phyloP scores from a whole-genome alignment of 2,329 filamentous ascomycete genomes.

The Scedosporium minutisporum region DNA sequence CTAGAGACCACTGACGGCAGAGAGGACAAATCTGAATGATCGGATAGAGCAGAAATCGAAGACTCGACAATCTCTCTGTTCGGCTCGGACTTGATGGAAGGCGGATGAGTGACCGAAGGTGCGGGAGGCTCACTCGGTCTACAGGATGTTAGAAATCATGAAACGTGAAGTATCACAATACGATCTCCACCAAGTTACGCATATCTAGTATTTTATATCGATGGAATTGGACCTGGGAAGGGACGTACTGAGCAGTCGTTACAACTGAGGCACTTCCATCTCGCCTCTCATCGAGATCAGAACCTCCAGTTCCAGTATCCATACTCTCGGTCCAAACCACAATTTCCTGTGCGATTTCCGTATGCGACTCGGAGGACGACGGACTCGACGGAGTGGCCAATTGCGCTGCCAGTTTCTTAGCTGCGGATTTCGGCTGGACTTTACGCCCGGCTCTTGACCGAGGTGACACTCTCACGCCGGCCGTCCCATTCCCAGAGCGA shows the following conservation, averaged over 20 bases:
- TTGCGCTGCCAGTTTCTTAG: background rate
- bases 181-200: too few species aligned
- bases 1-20: slow-evolving; percentile 46
- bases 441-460: background rate
- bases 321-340: slow-evolving; percentile 35
- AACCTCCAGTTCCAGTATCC: slow-evolving; percentile 12
- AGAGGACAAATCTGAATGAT: slow-evolving; percentile 47
- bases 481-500: background rate
- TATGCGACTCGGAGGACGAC: slow-evolving; percentile 21
- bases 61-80: slow-evolving; percentile 29
- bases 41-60: slow-evolving; percentile 42
- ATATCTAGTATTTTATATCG: too few species aligned
- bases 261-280: background rate
- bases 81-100: background rate
- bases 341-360: slow-evolving; percentile 31
- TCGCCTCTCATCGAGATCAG: slow-evolving; percentile 11
- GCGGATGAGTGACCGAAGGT: background rate
- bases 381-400: slow-evolving; percentile 20
- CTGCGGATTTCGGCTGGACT: background rate
- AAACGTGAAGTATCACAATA: background rate
- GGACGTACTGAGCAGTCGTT: slow-evolving; percentile 1
- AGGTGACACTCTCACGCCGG: background rate
- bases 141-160: background rate
- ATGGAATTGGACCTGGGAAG: too few species aligned
- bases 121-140: background rate